Base-by-base conservation (phyloP, 352 stramenopile genomes). In the Phytophthora litchii region DNA sequence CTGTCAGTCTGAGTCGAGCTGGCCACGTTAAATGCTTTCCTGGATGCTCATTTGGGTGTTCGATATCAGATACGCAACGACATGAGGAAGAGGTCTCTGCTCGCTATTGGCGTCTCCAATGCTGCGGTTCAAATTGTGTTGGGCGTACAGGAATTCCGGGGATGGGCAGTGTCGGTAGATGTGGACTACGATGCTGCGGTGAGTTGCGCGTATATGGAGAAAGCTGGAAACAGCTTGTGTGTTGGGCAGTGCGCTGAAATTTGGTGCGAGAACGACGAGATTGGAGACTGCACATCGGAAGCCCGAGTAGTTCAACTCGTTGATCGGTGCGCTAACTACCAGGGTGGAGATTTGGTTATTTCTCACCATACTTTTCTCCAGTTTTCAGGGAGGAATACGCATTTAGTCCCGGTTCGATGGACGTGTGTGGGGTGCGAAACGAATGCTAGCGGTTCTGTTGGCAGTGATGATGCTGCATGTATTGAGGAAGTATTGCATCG, bases 191-290 rank as follows among this genome's bases (percentile, higher is more conserved):
- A 57, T 8, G 47, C 50, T 7, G 53, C 61, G 23, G 52, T 60
- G 44, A 60, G 42, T 29, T 74, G 54, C 13, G 21, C 23, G 14
- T 58, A 53, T 21, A 38, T 36, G 32, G 34, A 50, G 14, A 19
- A n/a, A 29, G 38, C 32, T 32, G 14, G 8, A 13, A 23, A 14
- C 5, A 52, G 20, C 4, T 2, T 7, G 14, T 75, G 67, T 32
- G 48, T 23, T 27, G 56, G 50, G 13, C 47, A 59, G 21, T 78
- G 70, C 17, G 52, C 41, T 5, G 48, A 73, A 49, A 20, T 73
- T 4, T 73, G 65, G 70, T 70, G 60, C 25, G 57, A 55, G 14
- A 35, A 19, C 27, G 45, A 49, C 17, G 25, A 31, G 9, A 34
- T 41, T n/a, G 32, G 20, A 11, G 31, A 41, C 13, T 63, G 44